Conservation (phyloP, 352 stramenopile genomes). For the Globisporangium lucens region DNA sequence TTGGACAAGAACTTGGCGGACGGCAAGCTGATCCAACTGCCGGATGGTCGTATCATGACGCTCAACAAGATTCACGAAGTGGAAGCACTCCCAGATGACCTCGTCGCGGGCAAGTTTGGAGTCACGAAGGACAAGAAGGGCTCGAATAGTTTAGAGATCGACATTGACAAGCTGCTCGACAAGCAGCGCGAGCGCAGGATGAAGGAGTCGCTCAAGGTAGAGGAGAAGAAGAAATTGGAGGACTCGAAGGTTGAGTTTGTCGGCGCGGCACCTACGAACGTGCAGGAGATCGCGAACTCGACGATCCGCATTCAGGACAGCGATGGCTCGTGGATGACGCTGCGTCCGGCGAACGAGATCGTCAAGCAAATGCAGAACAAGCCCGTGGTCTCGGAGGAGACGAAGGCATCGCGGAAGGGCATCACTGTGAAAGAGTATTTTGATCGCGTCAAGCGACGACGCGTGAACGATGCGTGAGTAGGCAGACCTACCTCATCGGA, state of each 20-base stretch:
- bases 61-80: slow-evolving; percentile 84
- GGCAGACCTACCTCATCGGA: slow-evolving; percentile 11
- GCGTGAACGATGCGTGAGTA: slow-evolving; percentile 29
- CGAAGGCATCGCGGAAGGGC: slow-evolving; percentile 69
- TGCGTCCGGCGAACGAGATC: slow-evolving; percentile 76
- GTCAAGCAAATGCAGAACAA: slow-evolving; percentile 74
- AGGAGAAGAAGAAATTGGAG: slow-evolving; percentile 22
- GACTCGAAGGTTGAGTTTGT: slow-evolving; percentile 66
- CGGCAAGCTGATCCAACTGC: slow-evolving; percentile 63
- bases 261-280: slow-evolving; percentile 47
- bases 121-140: slow-evolving; percentile 30
- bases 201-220: slow-evolving; percentile 39
- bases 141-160: slow-evolving; percentile 49
- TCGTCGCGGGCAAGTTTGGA: slow-evolving; percentile 41
- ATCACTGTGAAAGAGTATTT: slow-evolving; percentile 88
- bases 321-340: slow-evolving; percentile 81
- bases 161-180: slow-evolving; percentile 68
- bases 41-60: slow-evolving; percentile 80
- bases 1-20: slow-evolving; percentile 80
- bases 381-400: slow-evolving; percentile 53
- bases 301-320: slow-evolving; percentile 83
- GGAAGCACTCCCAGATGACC: slow-evolving; percentile 75
- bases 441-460: slow-evolving; percentile 71
- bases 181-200: slow-evolving; percentile 65
- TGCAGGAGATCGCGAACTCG: slow-evolving; percentile 70